Evolutionary conservation across 1,284 basidiomycete species (phyloP).

Genomic region (Pseudozyma pruni): DNA sequence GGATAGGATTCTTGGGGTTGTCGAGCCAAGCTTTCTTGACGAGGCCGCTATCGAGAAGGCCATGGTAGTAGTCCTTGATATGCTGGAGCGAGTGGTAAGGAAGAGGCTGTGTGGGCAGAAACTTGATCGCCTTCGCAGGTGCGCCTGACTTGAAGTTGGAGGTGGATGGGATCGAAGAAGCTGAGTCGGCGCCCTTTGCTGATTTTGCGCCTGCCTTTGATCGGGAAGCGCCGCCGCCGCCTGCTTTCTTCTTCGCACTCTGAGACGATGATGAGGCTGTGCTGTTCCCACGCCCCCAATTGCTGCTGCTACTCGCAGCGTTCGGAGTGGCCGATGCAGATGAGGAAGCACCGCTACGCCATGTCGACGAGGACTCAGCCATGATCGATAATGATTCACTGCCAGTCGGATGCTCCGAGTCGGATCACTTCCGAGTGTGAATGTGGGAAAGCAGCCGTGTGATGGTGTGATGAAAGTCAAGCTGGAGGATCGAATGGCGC

Average conservation of each 20-base stretch:
- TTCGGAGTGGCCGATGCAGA: conserved; percentile 7
- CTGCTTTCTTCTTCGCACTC: conserved; percentile 9
- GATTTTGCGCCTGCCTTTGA: conserved; percentile 12
- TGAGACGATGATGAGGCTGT: conserved; percentile 15
- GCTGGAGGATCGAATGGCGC: no score
- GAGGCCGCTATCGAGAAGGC: conserved; percentile 43
- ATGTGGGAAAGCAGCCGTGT: no score
- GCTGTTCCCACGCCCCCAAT: conserved; percentile 29
- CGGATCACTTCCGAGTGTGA: not conserved
- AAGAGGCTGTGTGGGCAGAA: conserved; percentile 40
- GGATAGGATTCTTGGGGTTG: conserved; percentile 59
- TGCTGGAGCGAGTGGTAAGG: conserved; percentile 42
- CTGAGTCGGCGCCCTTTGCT: not conserved
- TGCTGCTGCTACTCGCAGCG: conserved; percentile 2
- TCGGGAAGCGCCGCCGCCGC: conserved; percentile 7
- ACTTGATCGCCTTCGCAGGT: conserved; percentile 34
- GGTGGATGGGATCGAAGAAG: conserved; percentile 4
- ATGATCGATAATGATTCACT: conserved; percentile 7
- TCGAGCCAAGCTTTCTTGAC: conserved; percentile 54
- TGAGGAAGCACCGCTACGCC: conserved; percentile 22
- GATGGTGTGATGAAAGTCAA: no score
- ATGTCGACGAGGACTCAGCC: conserved; percentile 39
- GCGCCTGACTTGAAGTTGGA: conserved; percentile 37
- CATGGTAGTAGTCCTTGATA: conserved; percentile 50
- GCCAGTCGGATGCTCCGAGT: not conserved